phyloP scores from a whole-genome alignment of 495 filamentous ascomycete species.

The Aspergillus incahuasiensis region DNA sequence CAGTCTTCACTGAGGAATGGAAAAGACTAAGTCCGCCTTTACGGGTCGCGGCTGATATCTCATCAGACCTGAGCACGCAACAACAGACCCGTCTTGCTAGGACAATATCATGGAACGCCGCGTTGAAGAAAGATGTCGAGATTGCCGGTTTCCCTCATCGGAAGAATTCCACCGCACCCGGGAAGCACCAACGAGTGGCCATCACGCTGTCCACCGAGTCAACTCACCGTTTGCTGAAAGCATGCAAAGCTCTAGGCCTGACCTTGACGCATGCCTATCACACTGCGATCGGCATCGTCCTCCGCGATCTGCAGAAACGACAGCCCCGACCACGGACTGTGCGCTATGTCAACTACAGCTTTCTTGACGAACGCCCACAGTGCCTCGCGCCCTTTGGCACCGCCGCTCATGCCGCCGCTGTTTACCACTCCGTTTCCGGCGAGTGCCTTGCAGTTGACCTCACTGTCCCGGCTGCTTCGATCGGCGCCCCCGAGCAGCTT shows the following conservation, averaged over 20 bases:
- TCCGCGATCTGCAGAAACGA: constrained; percentile 19
- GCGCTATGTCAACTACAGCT: constrained; percentile 23
- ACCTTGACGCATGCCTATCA: constrained; percentile 28
- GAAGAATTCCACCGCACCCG: constrained; percentile 1
- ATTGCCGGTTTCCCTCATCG: constrained; percentile 19
- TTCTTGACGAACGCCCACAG: constrained; percentile 23
- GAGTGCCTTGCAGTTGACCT: constrained; percentile 19
- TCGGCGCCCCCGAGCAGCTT: neutral
- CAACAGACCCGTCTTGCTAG: constrained; percentile 10
- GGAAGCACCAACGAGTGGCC: constrained; percentile 23
- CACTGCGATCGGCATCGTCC: constrained; percentile 20
- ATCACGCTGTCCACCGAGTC: constrained; percentile 13
- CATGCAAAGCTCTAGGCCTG: constrained; percentile 12
- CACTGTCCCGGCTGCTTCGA: constrained; percentile 11
- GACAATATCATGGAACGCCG: constrained; percentile 12
- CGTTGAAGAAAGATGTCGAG: constrained; percentile 14
- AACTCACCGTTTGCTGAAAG: constrained; percentile 11
- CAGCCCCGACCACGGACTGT: constrained; percentile 7
- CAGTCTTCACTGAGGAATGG: constrained; percentile 20
- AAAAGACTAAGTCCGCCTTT: constrained; percentile 23
- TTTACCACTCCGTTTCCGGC: constrained; percentile 28
- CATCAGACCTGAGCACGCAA: neutral
- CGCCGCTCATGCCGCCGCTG: constrained; percentile 16
- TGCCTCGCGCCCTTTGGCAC: constrained; percentile 21
- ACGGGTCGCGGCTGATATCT: constrained; percentile 21